Conservation (phyloP, 2,329 filamentous ascomycete species). For the Kalmusia sp. region DNA sequence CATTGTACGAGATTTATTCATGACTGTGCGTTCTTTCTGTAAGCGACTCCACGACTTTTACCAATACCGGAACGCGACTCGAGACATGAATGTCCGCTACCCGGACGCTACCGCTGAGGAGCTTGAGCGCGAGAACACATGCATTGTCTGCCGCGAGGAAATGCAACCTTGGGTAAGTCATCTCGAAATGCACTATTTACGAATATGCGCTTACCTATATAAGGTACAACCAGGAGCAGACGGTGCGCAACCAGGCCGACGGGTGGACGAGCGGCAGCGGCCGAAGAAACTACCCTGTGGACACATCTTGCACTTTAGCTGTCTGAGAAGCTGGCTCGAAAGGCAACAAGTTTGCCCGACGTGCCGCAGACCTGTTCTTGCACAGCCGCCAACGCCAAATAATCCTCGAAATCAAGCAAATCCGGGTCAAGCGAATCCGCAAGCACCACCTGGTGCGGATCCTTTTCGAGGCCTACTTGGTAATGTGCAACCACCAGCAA, state of each 20-base stretch:
- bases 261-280: slow-evolving; percentile 79
- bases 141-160: slow-evolving; percentile 96
- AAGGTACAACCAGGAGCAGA: slow-evolving; percentile 53
- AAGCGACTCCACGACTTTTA: slow-evolving; percentile 89
- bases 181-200: neutral
- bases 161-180: slow-evolving; percentile 77
- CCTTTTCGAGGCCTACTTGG: slow-evolving; percentile 29
- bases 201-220: neutral
- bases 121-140: slow-evolving; percentile 84
- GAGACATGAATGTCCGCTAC: slow-evolving; percentile 91
- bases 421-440: slow-evolving; percentile 25
- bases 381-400: slow-evolving; percentile 32
- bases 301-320: slow-evolving; percentile 92
- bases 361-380: slow-evolving; percentile 82
- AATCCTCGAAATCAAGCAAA: slow-evolving; percentile 35
- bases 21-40: slow-evolving; percentile 90
- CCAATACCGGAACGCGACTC: slow-evolving; percentile 87
- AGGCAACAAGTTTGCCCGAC: slow-evolving; percentile 97
- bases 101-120: slow-evolving; percentile 90
- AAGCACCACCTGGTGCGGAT: slow-evolving; percentile 13
- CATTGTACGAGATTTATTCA: slow-evolving; percentile 92
- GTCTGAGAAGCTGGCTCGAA: slow-evolving; percentile 95
- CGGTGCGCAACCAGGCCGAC: slow-evolving; percentile 44
- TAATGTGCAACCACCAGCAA: slow-evolving; percentile 22
- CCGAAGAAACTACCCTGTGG: slow-evolving; percentile 97